phyloP scores from a whole-genome alignment of 768 basidiomycete species.

The Astraeus odoratus region DNA sequence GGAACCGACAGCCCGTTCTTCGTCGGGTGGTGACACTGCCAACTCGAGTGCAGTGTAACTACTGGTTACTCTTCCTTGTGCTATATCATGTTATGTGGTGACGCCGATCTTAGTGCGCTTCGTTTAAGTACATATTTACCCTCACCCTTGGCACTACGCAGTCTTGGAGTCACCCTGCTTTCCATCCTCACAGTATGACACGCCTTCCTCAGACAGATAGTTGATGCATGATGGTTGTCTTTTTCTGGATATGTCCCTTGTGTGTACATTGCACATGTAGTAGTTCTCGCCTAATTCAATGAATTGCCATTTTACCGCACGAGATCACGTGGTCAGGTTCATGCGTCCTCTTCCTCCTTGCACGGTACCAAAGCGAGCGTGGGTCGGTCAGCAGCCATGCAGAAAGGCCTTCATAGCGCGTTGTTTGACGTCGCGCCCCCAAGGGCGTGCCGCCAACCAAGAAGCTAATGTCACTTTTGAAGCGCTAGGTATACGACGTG shows the following conservation, averaged over 20 bases:
- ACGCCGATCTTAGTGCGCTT: conserved; percentile 5
- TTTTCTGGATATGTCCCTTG: background rate
- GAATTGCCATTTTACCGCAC: too few species aligned
- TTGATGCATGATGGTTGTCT: conserved; percentile 5
- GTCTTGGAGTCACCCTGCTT: conserved; percentile 9
- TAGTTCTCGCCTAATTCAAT: too few species aligned
- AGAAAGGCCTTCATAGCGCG: conserved; percentile 16
- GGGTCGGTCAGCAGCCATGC: conserved; percentile 15
- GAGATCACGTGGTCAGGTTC: conserved; percentile 2
- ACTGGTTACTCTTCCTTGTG: conserved; percentile 1
- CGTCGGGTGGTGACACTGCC: conserved; percentile 6
- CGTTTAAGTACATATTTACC: conserved; percentile 7
- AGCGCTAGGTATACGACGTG: conserved; percentile 44
- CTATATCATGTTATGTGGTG: conserved; percentile 5
- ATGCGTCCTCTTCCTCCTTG: conserved; percentile 21
- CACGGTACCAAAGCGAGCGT: conserved; percentile 1
- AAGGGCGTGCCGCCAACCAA: conserved; percentile 4
- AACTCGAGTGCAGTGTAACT: conserved; percentile 7
- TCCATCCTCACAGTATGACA: conserved; percentile 23
- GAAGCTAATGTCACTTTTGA: conserved; percentile 32
- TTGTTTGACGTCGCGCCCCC: conserved; percentile 19
- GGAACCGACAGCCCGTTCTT: conserved; percentile 11
- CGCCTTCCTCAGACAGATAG: conserved; percentile 3
- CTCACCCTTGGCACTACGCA: conserved; percentile 1
- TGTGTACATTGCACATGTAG: conserved; percentile 9